phyloP scores from a whole-genome alignment of 2,329 filamentous ascomycete genomes.

The Penicillium sp. region DNA sequence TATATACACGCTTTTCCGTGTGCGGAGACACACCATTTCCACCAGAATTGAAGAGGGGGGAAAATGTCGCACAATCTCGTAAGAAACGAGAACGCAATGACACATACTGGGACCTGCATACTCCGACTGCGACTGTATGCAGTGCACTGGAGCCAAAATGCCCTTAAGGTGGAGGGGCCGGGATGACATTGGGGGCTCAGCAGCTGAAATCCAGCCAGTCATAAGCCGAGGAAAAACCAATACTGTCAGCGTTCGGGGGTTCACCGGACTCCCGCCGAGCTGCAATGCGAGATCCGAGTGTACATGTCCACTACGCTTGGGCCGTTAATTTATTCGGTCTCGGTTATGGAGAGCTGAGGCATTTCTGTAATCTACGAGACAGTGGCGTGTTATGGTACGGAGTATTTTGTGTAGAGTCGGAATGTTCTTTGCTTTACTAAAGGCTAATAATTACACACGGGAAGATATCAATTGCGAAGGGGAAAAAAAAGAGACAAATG shows the following conservation, averaged over 20 bases:
- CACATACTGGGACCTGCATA: not conserved
- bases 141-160: not conserved
- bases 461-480: slow-evolving; percentile 1
- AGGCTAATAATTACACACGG: slow-evolving; percentile 1
- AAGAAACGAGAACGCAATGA: not conserved
- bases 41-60: too few species aligned
- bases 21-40: too few species aligned
- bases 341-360: not conserved
- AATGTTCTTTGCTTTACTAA: not conserved
- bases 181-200: not conserved
- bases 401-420: not conserved
- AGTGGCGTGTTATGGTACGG: not conserved
- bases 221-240: not conserved
- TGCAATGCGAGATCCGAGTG: not conserved
- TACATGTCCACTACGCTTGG: not conserved
- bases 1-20: too few species aligned
- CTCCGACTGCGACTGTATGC: not conserved
- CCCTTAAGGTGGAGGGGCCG: not conserved
- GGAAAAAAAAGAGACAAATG: slow-evolving; percentile 9
- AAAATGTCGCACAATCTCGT: not conserved
- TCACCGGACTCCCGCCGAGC: not conserved
- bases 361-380: not conserved
- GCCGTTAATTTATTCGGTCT: not conserved
- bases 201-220: not conserved
- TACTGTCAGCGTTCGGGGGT: not conserved